These are phyloP conservation scores for Acorus gramineus DNA, from an alignment of 106 monocot genomes.

Conservation along the genomic window DNA sequence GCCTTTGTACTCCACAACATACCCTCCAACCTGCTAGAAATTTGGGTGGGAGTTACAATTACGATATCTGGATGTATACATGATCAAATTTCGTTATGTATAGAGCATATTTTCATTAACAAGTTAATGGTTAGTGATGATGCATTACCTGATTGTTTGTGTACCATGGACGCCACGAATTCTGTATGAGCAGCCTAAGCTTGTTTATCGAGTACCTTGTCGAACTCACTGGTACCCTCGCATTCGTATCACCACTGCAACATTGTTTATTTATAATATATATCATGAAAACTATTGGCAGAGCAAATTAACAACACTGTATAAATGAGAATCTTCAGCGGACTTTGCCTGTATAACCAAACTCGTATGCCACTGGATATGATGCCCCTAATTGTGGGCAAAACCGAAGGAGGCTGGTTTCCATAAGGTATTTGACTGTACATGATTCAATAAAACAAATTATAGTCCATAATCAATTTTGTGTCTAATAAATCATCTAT, in stretches of 20 bases:
- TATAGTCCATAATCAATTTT: too few species aligned
- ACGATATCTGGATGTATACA: too few species aligned
- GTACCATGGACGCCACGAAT: conserved; percentile 22
- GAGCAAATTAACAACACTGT: too few species aligned
- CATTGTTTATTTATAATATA: too few species aligned
- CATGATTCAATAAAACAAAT: too few species aligned
- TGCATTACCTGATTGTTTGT: background rate
- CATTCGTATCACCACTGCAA: conserved; percentile 19
- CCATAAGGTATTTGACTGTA: too few species aligned
- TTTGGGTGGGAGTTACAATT: too few species aligned
- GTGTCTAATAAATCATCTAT: too few species aligned
- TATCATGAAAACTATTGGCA: too few species aligned
- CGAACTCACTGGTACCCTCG: conserved; percentile 6
- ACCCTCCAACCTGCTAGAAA: conserved; percentile 21
- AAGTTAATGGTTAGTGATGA: background rate
- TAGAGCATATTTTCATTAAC: background rate
- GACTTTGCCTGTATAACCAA: conserved; percentile 1
- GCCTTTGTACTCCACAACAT: conserved; percentile 16
- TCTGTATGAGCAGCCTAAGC: conserved; percentile 1
- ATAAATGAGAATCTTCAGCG: background rate
- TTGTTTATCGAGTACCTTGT: conserved; percentile 4
- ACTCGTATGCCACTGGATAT: conserved; percentile 13
- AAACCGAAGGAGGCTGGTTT: conserved; percentile 4
- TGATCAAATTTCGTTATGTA: too few species aligned
- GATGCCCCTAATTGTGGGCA: conserved; percentile 21